Conservation (phyloP, 345 rosid species). For the Alliaria petiolata region DNA sequence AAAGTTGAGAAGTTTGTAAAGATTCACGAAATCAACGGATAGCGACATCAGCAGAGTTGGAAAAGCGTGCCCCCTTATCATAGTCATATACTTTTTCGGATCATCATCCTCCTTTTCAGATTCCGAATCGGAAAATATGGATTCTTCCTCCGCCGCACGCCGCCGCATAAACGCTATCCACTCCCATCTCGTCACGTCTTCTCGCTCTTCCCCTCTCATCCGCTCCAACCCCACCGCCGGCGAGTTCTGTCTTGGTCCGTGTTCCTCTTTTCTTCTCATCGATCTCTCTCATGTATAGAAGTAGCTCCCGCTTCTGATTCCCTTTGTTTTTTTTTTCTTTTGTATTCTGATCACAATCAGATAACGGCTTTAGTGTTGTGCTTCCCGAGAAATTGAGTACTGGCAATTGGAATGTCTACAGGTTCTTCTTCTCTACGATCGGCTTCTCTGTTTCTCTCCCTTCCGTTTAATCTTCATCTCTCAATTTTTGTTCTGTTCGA, state of each 20-base stretch:
- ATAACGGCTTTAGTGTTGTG: slow-evolving; percentile 79
- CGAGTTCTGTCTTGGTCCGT: slow-evolving; percentile 68
- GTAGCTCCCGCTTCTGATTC: background rate
- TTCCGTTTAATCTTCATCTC: background rate
- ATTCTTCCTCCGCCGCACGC: slow-evolving; percentile 46
- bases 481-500: background rate
- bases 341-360: slow-evolving; percentile 39
- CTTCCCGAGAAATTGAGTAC: slow-evolving; percentile 92
- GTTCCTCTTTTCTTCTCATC: background rate
- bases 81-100: background rate
- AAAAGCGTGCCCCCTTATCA: slow-evolving; percentile 14
- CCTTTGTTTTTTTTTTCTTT: background rate
- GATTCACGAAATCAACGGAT: slow-evolving; percentile 16
- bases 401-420: slow-evolving; percentile 92
- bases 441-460: background rate
- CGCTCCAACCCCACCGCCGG: slow-evolving; percentile 57
- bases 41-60: slow-evolving; percentile 12
- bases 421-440: slow-evolving; percentile 44
- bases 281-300: background rate
- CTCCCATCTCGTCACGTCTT: slow-evolving; percentile 50
- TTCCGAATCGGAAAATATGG: slow-evolving; percentile 37
- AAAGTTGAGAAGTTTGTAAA: background rate
- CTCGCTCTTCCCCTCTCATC: slow-evolving; percentile 41
- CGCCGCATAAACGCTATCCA: slow-evolving; percentile 70
- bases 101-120: slow-evolving; percentile 3